Base-by-base conservation (phyloP, 2,329 filamentous ascomycete genomes). In the Chaetomiaceae sp. region DNA sequence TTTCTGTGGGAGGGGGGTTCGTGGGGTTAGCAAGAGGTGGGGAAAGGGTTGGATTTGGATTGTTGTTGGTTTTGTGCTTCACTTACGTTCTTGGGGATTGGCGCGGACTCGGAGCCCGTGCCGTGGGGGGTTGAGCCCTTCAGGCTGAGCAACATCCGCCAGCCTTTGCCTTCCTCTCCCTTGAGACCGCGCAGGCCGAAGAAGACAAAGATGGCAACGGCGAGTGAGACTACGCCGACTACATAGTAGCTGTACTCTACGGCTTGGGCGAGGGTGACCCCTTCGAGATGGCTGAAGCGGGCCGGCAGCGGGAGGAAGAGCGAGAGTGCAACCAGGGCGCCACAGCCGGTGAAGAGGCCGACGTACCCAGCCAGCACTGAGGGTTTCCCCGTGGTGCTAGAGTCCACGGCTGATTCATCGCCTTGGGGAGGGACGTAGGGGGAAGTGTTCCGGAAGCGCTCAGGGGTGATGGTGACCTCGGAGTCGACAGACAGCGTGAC, bases 271-370 rank as follows among this genome's bases (percentile, higher is more conserved):
- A 86, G 83, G 0, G 84, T 86, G 9, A 86, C 75, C n/a, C 86
- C 88, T 35, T 83, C 75, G 23, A 83, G 75, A 62, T 85, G 81
- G 21, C 77, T 77, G 63, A 97, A 95, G 30, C 79, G 78, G 2
- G 89, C 86, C 0, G 93, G 93, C 16, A 99, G 77, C 5, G 92
- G 93, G 13, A 99, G 76, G 64, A 99, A 97, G 30, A 93, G 63
- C 0, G 75, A 69, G 25, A 99, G 73, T 10, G 93, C 90, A 4
- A 99, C 77, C 5, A 99, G 76, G 13, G 93, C 93, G 54, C 93
- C 93, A 61, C 88, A 89, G 20, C 93, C 93, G 7, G 93, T 96
- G 65, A 95, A 95, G 52, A 96, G 74, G 4, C 93, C 93, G 5
- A 99, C 93, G 44, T 91, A 83, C 0, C 93, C 93, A 14, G 93